Evolutionary conservation across 345 rosid genomes (phyloP).

Genomic region (Cochlearia excelsa): DNA sequence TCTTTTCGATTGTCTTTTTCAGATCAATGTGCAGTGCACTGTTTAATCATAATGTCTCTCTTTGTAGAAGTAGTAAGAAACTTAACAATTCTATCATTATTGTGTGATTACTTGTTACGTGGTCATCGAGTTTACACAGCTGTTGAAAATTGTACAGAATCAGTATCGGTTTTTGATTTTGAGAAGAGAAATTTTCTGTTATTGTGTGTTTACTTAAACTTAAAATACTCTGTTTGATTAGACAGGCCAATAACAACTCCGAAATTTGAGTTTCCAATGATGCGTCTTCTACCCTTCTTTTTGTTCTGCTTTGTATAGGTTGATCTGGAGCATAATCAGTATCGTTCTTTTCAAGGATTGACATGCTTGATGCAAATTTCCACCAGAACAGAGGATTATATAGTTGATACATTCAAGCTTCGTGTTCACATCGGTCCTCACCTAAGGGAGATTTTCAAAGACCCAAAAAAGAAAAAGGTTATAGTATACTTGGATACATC

Average conservation of each 20-base stretch:
- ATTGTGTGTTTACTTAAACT: background rate
- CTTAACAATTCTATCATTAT: slow-evolving; percentile 8
- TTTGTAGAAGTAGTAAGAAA: slow-evolving; percentile 16
- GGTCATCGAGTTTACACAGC: slow-evolving; percentile 6
- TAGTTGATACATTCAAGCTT: slow-evolving; percentile 85
- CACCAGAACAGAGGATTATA: slow-evolving; percentile 85
- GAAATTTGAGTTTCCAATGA: slow-evolving; percentile 10
- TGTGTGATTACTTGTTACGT: slow-evolving; percentile 3
- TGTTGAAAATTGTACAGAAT: slow-evolving; percentile 9
- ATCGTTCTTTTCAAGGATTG: slow-evolving; percentile 96
- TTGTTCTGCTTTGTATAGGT: slow-evolving; percentile 52
- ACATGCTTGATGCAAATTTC: slow-evolving; percentile 99
- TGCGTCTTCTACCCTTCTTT: slow-evolving; percentile 13
- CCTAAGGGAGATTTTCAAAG: slow-evolving; percentile 92
- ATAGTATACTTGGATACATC: slow-evolving; percentile 12
- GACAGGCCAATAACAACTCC: background rate
- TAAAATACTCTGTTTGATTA: background rate
- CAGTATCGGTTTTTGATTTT: slow-evolving; percentile 8
- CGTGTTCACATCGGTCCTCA: slow-evolving; percentile 80
- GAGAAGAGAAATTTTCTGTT: slow-evolving; percentile 2
- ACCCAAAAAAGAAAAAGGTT: slow-evolving; percentile 91
- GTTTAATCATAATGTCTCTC: slow-evolving; percentile 8
- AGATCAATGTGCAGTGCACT: slow-evolving; percentile 14
- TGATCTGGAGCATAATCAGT: slow-evolving; percentile 96
- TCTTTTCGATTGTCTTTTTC: slow-evolving; percentile 1